Percentiles rank a stretch among this genome's conserved stretches.
phyloP scores from a whole-genome alignment of 371 early-diverging fungal genomes.

The Mortierella polycephala region DNA sequence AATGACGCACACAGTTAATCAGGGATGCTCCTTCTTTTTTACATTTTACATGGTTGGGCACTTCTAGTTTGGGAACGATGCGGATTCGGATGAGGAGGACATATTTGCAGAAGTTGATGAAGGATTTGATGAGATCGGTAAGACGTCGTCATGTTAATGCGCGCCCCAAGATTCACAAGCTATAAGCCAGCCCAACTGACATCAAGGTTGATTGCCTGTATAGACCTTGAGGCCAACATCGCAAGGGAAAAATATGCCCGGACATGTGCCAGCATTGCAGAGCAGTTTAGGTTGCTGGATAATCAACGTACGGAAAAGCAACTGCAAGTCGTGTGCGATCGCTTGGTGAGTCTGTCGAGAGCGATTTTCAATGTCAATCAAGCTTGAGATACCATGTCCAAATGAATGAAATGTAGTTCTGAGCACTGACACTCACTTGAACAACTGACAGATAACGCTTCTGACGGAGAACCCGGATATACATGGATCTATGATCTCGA shows the following conservation, averaged over 20 bases:
- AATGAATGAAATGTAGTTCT: too few relatives aligned
- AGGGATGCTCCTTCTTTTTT: too few relatives aligned
- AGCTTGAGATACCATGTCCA: too few relatives aligned
- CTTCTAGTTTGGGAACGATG: conserved; percentile 49
- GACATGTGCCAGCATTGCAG: conserved; percentile 44
- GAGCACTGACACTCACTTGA: not conserved
- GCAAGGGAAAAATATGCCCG: conserved; percentile 58
- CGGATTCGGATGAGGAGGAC: conserved; percentile 61
- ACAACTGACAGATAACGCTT: conserved; percentile 35
- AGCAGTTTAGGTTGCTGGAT: conserved; percentile 53
- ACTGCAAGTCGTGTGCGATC: conserved; percentile 49
- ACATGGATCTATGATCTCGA: conserved; percentile 57
- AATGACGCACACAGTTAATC: too few relatives aligned
- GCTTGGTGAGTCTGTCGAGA: conserved; percentile 41
- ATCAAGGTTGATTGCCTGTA: not conserved
- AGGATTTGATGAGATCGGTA: conserved; percentile 58
- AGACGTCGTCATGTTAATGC: not conserved
- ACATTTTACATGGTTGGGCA: not conserved
- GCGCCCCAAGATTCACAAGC: too few relatives aligned
- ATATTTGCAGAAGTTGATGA: conserved; percentile 62
- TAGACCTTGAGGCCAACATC: conserved; percentile 60
- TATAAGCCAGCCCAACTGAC: not conserved
- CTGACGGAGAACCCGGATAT: conserved; percentile 59
- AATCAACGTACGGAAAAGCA: conserved; percentile 39
- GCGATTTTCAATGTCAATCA: not conserved